Evolutionary conservation across 768 basidiomycete genomes (phyloP).

Genomic region (Termitomyces titanicus): DNA sequence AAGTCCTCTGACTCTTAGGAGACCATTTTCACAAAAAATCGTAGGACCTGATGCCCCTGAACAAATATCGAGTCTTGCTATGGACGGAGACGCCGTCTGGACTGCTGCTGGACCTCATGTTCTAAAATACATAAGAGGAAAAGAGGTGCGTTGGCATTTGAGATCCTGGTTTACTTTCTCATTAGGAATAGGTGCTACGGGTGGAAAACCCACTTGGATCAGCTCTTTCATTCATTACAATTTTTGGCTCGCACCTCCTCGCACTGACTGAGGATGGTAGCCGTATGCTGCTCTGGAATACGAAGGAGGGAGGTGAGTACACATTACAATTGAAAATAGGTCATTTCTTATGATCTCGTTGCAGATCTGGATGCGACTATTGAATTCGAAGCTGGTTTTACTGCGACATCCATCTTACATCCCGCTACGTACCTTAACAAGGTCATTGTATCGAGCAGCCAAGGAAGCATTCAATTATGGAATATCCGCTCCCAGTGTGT

Average conservation of each 20-base stretch:
- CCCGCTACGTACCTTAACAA: slow-evolving; percentile 98
- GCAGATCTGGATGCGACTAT: slow-evolving; percentile 64
- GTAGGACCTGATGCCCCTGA: slow-evolving; percentile 80
- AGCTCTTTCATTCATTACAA: slow-evolving; percentile 56
- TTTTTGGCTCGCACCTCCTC: slow-evolving; percentile 81
- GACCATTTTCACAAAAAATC: background rate
- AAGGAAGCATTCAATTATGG: slow-evolving; percentile 90
- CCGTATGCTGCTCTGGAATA: slow-evolving; percentile 78
- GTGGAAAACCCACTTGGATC: slow-evolving; percentile 63
- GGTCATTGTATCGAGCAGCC: slow-evolving; percentile 75
- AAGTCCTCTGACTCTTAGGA: slow-evolving; percentile 9
- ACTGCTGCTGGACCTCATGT: slow-evolving; percentile 63
- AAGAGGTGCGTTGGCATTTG: slow-evolving; percentile 53
- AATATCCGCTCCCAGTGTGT: slow-evolving; percentile 81
- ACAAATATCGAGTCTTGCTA: slow-evolving; percentile 69
- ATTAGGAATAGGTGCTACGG: slow-evolving; percentile 44
- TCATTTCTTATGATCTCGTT: slow-evolving; percentile 6
- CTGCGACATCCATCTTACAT: slow-evolving; percentile 82
- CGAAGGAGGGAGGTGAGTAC: slow-evolving; percentile 44
- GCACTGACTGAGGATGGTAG: slow-evolving; percentile 77
- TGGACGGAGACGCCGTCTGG: slow-evolving; percentile 89
- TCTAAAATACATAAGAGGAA: slow-evolving; percentile 83
- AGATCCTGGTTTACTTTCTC: slow-evolving; percentile 8
- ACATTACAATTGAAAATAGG: background rate
- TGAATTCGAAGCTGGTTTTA: slow-evolving; percentile 79